Conservation (phyloP, 805 yeast genomes). For the Yarrowia deformans region DNA sequence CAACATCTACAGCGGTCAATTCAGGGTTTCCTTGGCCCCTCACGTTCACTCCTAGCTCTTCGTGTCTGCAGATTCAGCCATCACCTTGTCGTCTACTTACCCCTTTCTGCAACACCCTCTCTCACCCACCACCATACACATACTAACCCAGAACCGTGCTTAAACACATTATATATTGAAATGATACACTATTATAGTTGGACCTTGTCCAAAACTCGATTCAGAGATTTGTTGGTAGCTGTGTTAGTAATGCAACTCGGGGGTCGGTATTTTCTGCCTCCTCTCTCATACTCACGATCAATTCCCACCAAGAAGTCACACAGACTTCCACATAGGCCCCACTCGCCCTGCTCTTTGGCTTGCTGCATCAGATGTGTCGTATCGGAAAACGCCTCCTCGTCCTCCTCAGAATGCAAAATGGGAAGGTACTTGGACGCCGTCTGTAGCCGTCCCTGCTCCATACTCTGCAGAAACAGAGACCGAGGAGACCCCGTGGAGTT, state of each 20-base stretch:
- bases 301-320: constrained; percentile 53
- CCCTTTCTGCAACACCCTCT: too few species aligned
- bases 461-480: constrained; percentile 51
- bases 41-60: too few species aligned
- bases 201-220: constrained; percentile 36
- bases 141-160: constrained; percentile 29
- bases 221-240: constrained; percentile 33
- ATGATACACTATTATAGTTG: constrained; percentile 36
- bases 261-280: too few species aligned
- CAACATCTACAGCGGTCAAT: too few species aligned
- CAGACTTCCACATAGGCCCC: constrained; percentile 52
- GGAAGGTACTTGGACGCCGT: constrained; percentile 54
- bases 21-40: too few species aligned
- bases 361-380: constrained; percentile 49
- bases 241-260: constrained; percentile 14
- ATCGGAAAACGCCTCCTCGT: constrained; percentile 46
- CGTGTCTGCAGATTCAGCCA: too few species aligned
- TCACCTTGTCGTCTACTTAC: too few species aligned
- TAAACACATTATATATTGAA: constrained; percentile 33
- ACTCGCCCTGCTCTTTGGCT: constrained; percentile 50
- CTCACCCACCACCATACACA: neutral
- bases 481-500: constrained; percentile 51
- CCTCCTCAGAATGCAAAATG: constrained; percentile 51
- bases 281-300: constrained; percentile 45
- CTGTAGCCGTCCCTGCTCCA: constrained; percentile 49